Evolutionary conservation across 257 asterid genomes (phyloP).

Genomic region (Solanum okadae): DNA sequence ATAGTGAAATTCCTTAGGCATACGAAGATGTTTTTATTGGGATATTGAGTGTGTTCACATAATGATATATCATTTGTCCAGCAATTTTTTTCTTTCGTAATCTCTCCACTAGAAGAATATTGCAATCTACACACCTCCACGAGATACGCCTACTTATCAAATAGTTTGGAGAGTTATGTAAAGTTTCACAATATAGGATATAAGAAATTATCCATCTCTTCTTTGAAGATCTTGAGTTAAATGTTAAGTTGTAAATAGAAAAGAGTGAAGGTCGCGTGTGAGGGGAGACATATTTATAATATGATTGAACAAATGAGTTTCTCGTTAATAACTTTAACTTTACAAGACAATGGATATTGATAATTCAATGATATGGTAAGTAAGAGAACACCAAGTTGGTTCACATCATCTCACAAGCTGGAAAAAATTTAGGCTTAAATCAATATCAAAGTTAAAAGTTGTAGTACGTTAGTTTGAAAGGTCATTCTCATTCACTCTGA

Average conservation of each 20-base stretch:
- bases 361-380: not conserved
- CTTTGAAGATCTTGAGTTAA: not conserved
- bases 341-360: not conserved
- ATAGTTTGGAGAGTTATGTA: not conserved
- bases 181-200: not conserved
- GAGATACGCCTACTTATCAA: not conserved
- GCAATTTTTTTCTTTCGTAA: not conserved
- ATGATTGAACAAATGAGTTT: not conserved
- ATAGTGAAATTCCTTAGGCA: not conserved
- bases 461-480: not conserved
- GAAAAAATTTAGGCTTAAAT: not conserved
- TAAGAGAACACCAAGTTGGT: not conserved
- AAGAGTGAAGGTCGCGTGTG: not conserved
- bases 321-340: not conserved
- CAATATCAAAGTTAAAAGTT: not conserved
- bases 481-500: not conserved
- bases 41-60: not conserved
- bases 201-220: not conserved
- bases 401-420: not conserved
- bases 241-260: not conserved
- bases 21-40: not conserved
- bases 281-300: not conserved
- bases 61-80: not conserved
- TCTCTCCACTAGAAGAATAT: not conserved
- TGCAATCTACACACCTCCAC: not conserved